phyloP scores from a whole-genome alignment of 1,139 yeast species.

The Magnusiomyces fungicola region DNA sequence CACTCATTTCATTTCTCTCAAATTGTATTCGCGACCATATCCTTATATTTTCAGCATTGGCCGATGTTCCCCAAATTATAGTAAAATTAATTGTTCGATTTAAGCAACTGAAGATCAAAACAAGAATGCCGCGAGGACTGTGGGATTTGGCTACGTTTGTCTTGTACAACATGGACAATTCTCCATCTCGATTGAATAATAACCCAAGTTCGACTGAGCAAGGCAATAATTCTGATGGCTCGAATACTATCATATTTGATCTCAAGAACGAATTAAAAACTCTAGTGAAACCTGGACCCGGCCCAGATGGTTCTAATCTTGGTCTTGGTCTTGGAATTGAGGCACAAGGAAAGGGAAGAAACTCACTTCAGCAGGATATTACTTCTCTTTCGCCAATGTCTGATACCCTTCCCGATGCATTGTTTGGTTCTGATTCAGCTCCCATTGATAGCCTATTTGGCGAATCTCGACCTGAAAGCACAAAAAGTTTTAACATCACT shows the following conservation, averaged over 20 bases:
- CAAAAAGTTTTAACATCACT: neutral
- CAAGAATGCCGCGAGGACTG: slow-evolving; percentile 23
- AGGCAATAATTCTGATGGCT: too few relatives aligned
- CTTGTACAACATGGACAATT: slow-evolving; percentile 15
- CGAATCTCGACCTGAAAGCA: neutral
- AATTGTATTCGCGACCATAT: slow-evolving; percentile 21
- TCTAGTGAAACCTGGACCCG: slow-evolving; percentile 17
- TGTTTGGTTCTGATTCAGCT: neutral
- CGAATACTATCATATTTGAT: slow-evolving; percentile 8
- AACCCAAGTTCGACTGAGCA: too few relatives aligned
- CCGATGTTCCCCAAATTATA: slow-evolving; percentile 22
- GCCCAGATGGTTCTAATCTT: neutral
- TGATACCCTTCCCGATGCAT: slow-evolving; percentile 15
- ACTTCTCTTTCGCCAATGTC: slow-evolving; percentile 27
- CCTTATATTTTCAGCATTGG: slow-evolving; percentile 23
- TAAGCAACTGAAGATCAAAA: slow-evolving; percentile 20
- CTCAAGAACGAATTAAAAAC: slow-evolving; percentile 21
- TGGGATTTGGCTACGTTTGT: slow-evolving; percentile 24
- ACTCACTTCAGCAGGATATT: slow-evolving; percentile 19
- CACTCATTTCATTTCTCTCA: slow-evolving; percentile 24
- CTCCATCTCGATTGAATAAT: too few relatives aligned
- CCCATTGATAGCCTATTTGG: neutral
- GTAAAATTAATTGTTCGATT: slow-evolving; percentile 21
- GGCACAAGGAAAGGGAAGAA: slow-evolving; percentile 9
- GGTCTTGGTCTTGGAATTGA: neutral